Evolutionary conservation across 495 filamentous ascomycete genomes (phyloP).

Genomic region (Astrothelium macrocarpum): DNA sequence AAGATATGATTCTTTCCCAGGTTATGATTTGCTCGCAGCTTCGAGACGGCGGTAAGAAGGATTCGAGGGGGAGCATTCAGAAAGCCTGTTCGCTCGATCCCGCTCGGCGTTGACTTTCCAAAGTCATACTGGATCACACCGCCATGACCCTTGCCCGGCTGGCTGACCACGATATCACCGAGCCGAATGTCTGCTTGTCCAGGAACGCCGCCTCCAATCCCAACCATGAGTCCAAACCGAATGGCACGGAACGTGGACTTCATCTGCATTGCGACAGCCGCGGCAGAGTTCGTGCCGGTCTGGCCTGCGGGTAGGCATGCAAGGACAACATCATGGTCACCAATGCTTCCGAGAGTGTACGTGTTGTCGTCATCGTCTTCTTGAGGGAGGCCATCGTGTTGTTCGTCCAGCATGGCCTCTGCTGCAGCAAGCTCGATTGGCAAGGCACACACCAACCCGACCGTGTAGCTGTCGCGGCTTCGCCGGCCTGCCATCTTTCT

Average conservation of each 20-base stretch:
- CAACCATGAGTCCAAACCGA: conserved; percentile 34
- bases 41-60: conserved; percentile 9
- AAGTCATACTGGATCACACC: conserved; percentile 29
- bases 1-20: conserved; percentile 8
- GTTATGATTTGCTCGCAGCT: conserved; percentile 8
- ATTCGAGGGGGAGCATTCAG: conserved; percentile 11
- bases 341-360: not conserved
- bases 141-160: conserved; percentile 15
- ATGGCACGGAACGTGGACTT: conserved; percentile 32
- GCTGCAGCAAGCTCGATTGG: not conserved
- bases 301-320: not conserved
- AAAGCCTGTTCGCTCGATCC: conserved; percentile 10
- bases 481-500: no score
- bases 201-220: conserved; percentile 38
- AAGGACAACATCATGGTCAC: not conserved
- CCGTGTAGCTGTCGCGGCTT: no score
- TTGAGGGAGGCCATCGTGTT: not conserved
- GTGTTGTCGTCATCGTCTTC: not conserved
- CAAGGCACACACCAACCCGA: not conserved
- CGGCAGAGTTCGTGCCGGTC: conserved; percentile 15
- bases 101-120: conserved; percentile 23
- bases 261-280: conserved; percentile 28
- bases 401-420: not conserved
- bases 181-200: conserved; percentile 18
- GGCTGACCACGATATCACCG: conserved; percentile 26